Percentiles rank a stretch among this genome's conserved stretches.
Conservation (phyloP, 495 filamentous ascomycete genomes). For the Podospora comata region DNA sequence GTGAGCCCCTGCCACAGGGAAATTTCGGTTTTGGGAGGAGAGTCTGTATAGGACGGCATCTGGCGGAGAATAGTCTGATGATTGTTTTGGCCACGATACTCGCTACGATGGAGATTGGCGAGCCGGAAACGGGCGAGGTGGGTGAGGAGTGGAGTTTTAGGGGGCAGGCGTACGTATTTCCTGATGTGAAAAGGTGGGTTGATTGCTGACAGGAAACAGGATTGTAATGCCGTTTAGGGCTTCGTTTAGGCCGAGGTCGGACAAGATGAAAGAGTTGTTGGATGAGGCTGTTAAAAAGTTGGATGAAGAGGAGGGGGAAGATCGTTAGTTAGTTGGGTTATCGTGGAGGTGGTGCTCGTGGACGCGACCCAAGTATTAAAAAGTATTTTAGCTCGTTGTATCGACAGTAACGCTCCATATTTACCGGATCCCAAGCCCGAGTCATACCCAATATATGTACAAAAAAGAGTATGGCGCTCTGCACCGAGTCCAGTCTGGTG, state of each 20-base stretch:
- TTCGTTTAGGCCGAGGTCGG: neutral
- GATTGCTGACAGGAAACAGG: constrained; percentile 13
- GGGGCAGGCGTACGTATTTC: constrained; percentile 31
- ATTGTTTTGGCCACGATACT: constrained; percentile 32
- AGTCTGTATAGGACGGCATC: constrained; percentile 29
- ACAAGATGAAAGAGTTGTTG: constrained; percentile 7
- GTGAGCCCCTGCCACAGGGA: constrained; percentile 48
- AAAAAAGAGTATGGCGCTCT: neutral
- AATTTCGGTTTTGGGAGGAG: constrained; percentile 54
- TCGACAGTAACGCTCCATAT: neutral
- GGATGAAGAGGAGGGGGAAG: neutral
- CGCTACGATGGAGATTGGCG: constrained; percentile 29
- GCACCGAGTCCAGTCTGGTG: neutral
- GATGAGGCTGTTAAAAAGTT: constrained; percentile 13
- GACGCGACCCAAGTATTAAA: neutral
- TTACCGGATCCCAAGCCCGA: neutral
- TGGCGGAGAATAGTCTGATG: constrained; percentile 34
- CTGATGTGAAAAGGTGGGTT: neutral
- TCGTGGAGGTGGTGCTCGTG: too few species aligned
- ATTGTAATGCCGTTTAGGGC: constrained; percentile 28
- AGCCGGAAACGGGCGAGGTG: constrained; percentile 24
- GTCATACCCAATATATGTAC: neutral
- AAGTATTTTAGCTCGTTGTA: neutral
- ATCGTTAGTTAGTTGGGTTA: too few species aligned
- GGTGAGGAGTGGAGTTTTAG: constrained; percentile 33